Evolutionary conservation across 2,329 filamentous ascomycete species (phyloP), one percentile per base, ranked within the genome.

Genomic region (Penicillium sp.): DNA sequence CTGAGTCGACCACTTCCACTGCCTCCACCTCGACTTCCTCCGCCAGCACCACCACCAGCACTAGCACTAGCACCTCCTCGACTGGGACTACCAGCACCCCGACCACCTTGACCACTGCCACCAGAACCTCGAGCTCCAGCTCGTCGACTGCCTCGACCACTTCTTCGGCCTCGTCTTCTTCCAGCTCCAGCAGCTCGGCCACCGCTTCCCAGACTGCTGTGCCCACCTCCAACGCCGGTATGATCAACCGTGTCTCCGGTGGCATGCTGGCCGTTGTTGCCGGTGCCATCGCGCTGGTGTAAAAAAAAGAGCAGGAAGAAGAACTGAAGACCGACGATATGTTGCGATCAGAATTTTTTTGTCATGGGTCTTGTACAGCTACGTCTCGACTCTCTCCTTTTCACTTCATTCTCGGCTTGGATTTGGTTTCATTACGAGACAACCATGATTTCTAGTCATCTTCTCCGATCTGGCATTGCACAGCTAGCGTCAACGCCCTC

Each of bases 221-320:
- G 25, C 56, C 63, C 23, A 53, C 57, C 51, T 48, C 51, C 36
- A 63, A 63, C 41, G 58, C 50, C 20, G 63, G 56, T 23, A 51
- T 57, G 17, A 38, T 45, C 29, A 57, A 64, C 53, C 59, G 59
- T 26, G 60, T 64, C 15, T 64, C 65, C 15, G 59, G 59, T 32
- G 56, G 60, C 32, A 47, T 69, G 51, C 32, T 67, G 38, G 65
- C 62, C 30, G 37, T 64, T 34, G 59, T 62, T 15, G 51, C 64
- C 28, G 67, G 58, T 43, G 56, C 54, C 18, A 43, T 64, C 36
- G 63, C 59, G 20, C 40, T 68, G 36, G 33, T 68, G 47, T 70
- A 65, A 59, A 48, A 17, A 18, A 7, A 11, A 14, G n/a, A 17
- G 15, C 4, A 7, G 16, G 7, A 3, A 29, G n/a, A 4, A 26